Conservation (phyloP, 257 asterid genomes). For the Solanum sitiens region DNA sequence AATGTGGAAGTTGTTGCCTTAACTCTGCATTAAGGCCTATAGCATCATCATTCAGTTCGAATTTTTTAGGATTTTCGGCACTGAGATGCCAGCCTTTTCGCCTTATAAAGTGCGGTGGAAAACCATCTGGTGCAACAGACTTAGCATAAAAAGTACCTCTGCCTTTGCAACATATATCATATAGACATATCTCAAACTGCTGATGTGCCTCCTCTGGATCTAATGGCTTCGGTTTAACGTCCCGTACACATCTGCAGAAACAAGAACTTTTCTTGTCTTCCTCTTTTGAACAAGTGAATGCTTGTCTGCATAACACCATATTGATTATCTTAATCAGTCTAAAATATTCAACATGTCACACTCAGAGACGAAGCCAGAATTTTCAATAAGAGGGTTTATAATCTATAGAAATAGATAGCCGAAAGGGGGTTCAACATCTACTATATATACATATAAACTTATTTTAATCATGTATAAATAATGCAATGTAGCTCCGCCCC, state of each 20-base stretch:
- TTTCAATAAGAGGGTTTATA: too few relatives aligned
- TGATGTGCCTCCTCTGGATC: slow-evolving; percentile 38
- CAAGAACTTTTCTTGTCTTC: slow-evolving; percentile 40
- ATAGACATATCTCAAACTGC: slow-evolving; percentile 22
- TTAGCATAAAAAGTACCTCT: slow-evolving; percentile 12
- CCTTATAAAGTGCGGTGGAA: slow-evolving; percentile 27
- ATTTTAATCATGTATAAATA: too few relatives aligned
- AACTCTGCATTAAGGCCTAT: not conserved
- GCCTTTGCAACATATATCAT: not conserved
- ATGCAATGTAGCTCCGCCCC: too few relatives aligned
- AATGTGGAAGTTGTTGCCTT: not conserved
- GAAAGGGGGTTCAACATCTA: too few relatives aligned
- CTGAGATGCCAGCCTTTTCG: not conserved
- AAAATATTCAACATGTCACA: not conserved
- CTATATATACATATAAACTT: too few relatives aligned
- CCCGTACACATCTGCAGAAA: slow-evolving; percentile 34
- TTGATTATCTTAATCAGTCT: not conserved
- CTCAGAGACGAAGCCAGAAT: too few relatives aligned
- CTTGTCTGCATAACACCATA: slow-evolving; percentile 27
- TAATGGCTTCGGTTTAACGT: slow-evolving; percentile 37
- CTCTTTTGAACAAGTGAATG: slow-evolving; percentile 47
- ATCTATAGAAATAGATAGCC: too few relatives aligned
- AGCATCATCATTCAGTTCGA: not conserved
- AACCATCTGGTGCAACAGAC: slow-evolving; percentile 25
- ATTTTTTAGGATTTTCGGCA: not conserved